Base-by-base conservation (phyloP, 306 rosid species). In the Acmispon strigosus region DNA sequence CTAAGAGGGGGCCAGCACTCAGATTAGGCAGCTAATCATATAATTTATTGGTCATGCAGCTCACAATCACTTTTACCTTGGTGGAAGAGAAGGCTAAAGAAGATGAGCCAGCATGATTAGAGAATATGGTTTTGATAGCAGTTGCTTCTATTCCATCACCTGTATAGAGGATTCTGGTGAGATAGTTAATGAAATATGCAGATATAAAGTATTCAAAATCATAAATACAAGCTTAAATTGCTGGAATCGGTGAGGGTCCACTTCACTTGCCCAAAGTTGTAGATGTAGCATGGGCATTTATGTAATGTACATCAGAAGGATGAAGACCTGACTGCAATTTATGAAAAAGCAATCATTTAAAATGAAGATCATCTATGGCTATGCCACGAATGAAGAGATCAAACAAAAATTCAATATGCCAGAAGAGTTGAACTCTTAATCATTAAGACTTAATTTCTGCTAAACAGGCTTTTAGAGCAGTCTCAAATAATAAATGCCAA, bases 231-330 rank as follows among this genome's bases (percentile, higher is more conserved):
- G 52, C 66, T 63, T 24, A 60, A 29, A 59, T 44, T 39, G 43
- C 70, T 44, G 74, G 44, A 82, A 81, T 29, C 63, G 45, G 27
- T 63, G 57, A 36, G 60, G 66, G 41, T 73, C 18, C 54, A 58
- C 27, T 48, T 36, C 49, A 81, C 82, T 85, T 86, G 78, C 97
- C 98, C 76, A 94, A 73, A 77, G 85, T 88, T 17, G 96, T 90
- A 54, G 97, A 90, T 58, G 98, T 89, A 42, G 98, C 97, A 80
- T 90, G 96, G 5, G 98, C 97, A 83, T 94, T 89, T 60, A 94
- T 76, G 80, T 94, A 94, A 76, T 87, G 89, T 75, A 94, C 89
- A 66, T 94, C 87, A 56, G 82, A 77, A 67, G 90, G 90, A 72
- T 82, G 85, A 73, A 94, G 81, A 70, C 92, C 96, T 18, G 98